These are phyloP conservation scores for Fusarium armeniacum DNA, from an alignment of 2,329 filamentous ascomycete species.

Conservation along the genomic window DNA sequence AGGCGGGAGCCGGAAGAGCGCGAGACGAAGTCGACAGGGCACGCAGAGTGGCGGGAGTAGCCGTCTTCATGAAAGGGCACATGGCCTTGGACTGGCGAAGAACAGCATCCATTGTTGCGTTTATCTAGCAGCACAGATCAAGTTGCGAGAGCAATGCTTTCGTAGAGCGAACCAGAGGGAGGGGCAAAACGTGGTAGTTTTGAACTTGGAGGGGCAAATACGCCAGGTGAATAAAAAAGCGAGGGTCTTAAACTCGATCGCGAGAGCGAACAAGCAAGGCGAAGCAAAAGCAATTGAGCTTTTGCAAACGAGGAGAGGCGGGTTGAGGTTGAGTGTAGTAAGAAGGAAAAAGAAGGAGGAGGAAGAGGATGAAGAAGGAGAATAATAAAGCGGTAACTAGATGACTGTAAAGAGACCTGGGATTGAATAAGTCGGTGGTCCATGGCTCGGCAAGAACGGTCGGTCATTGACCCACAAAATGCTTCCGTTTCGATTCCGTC, in stretches of 20 bases:
- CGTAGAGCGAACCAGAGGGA: slow-evolving; percentile 35
- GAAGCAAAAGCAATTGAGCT: slow-evolving; percentile 36
- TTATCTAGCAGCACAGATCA: slow-evolving; percentile 32
- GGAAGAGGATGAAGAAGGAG: slow-evolving; percentile 7
- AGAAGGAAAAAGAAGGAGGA: background rate
- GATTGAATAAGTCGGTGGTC: slow-evolving; percentile 35
- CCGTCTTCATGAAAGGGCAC: slow-evolving; percentile 97
- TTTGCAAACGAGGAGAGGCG: background rate
- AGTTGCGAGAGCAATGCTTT: slow-evolving; percentile 26
- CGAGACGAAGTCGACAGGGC: slow-evolving; percentile 83
- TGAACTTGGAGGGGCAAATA: slow-evolving; percentile 36
- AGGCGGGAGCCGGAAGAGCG: slow-evolving; percentile 54
- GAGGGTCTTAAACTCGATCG: slow-evolving; percentile 35
- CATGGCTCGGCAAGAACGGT: slow-evolving; percentile 45
- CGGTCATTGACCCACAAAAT: slow-evolving; percentile 46
- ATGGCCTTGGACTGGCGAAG: slow-evolving; percentile 95
- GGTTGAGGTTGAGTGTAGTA: slow-evolving; percentile 2
- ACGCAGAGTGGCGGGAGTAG: slow-evolving; percentile 90
- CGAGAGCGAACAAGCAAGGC: slow-evolving; percentile 33
- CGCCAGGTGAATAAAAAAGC: slow-evolving; percentile 25
- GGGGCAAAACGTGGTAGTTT: slow-evolving; percentile 32
- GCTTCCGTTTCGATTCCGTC: slow-evolving; percentile 44
- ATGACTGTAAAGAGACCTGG: slow-evolving; percentile 19
- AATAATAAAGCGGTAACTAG: slow-evolving; percentile 32
- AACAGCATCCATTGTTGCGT: slow-evolving; percentile 83